Percentiles rank a stretch among this genome's conserved stretches.
Evolutionary conservation across 306 rosid genomes (phyloP).

Genomic region (Gleditsia sinensis): DNA sequence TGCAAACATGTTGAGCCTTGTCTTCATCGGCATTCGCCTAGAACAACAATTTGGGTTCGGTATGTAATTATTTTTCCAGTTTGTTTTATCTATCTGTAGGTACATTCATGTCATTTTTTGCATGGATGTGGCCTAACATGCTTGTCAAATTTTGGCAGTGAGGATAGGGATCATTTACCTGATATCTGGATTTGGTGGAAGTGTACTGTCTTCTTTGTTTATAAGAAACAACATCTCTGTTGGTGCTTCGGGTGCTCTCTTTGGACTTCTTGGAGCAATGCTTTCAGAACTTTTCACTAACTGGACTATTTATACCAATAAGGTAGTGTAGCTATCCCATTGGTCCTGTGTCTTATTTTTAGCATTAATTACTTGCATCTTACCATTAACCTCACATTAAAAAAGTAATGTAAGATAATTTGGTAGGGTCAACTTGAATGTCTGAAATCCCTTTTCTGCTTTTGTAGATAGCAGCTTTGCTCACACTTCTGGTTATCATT

Average conservation of each 20-base stretch:
- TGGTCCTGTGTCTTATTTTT: not conserved
- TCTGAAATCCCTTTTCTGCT: slow-evolving; percentile 25
- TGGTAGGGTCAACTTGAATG: slow-evolving; percentile 3
- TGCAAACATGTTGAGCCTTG: slow-evolving; percentile 76
- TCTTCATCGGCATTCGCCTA: slow-evolving; percentile 84
- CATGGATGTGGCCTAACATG: slow-evolving; percentile 17
- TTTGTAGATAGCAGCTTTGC: slow-evolving; percentile 68
- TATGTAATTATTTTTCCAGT: slow-evolving; percentile 33
- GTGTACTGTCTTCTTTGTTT: slow-evolving; percentile 67
- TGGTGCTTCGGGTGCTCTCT: slow-evolving; percentile 92
- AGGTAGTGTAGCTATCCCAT: slow-evolving; percentile 45
- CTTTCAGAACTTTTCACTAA: slow-evolving; percentile 91
- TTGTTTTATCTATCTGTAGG: not conserved
- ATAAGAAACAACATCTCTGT: slow-evolving; percentile 72
- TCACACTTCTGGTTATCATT: slow-evolving; percentile 66
- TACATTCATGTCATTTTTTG: not conserved
- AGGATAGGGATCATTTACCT: slow-evolving; percentile 70
- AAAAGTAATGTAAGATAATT: not conserved
- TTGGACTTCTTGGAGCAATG: slow-evolving; percentile 98
- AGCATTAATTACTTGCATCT: slow-evolving; percentile 8
- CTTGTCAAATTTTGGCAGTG: slow-evolving; percentile 52
- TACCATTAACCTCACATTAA: slow-evolving; percentile 10
- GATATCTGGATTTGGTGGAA: slow-evolving; percentile 80
- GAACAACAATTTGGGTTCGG: slow-evolving; percentile 94
- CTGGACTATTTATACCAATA: slow-evolving; percentile 83